Evolutionary conservation across 176 grass and related monocot species (phyloP), one percentile per base, ranked within the genome.

Genomic region (Bonia amplexicaulis): DNA sequence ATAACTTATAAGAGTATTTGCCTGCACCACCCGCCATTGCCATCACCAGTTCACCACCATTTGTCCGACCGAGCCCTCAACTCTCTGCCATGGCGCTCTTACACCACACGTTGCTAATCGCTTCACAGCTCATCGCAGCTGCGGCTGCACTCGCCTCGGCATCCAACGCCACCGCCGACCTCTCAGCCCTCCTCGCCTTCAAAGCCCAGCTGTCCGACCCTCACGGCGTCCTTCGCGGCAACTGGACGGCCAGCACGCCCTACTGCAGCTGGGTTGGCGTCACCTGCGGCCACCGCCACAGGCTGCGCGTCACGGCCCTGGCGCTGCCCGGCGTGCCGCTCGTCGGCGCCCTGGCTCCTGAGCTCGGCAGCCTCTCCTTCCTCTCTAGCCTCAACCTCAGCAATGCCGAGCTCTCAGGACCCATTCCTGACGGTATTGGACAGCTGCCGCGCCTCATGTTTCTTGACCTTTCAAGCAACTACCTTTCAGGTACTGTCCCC

Each of bases 181-280:
- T 78, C 39, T 70, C 80, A 4, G 80, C 73, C 10, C 73, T 88
- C 25, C 76, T 89, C 35, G 67, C 57, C 46, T 80, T 89, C 82
- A 80, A 60, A 25, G 55, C 81, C 33, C 13, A 31, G 57, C 17
- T 84, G 3, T 23, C 81, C 73, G 87, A 89, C 58, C 58, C 75
- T 1, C 0, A 8, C 46, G 62, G 74, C 74, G 12, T 55, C 46
- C 81, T 89, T 26, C 37, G 69, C 23, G 13, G 42, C 67, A 84
- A 72, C 81, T 84, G 81, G 75, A 80, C 51, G 12, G 8, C 81
- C 47, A 9, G 4, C 75, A 48, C 80, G 54, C 75, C 87, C 12
- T 67, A 79, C 67, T 89, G 87, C 81, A 27, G 2, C 75, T 89
- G 87, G 87, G 17, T 14, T 17, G 87, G 81, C 33, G 67, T 89